Conservation (phyloP, 331 rosid genomes). For the Quercus lobata region DNA sequence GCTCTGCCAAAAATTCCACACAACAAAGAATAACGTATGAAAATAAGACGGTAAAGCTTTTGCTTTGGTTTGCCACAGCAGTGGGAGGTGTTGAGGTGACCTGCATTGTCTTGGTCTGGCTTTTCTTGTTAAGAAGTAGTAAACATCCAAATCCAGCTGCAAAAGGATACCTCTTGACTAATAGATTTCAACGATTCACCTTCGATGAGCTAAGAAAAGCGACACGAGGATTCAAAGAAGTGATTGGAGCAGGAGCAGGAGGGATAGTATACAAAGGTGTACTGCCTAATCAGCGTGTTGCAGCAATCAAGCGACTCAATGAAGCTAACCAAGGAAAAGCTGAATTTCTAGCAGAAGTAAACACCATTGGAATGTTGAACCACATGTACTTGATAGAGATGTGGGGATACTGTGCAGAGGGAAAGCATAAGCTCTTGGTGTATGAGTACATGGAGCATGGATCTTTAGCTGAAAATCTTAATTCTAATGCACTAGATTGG, state of each 20-base stretch:
- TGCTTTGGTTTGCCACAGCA: slow-evolving; percentile 45
- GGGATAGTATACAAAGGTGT: slow-evolving; percentile 60
- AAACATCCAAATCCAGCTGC: slow-evolving; percentile 1
- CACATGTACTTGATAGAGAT: slow-evolving; percentile 72
- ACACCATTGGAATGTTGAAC: slow-evolving; percentile 60
- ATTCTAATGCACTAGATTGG: slow-evolving; percentile 42
- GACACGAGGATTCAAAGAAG: slow-evolving; percentile 42
- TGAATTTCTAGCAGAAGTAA: slow-evolving; percentile 56
- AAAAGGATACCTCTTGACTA: slow-evolving; percentile 28
- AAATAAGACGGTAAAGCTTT: slow-evolving; percentile 20
- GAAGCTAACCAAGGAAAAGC: slow-evolving; percentile 56
- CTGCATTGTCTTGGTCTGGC: slow-evolving; percentile 36
- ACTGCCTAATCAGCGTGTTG: slow-evolving; percentile 38
- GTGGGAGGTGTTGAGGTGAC: slow-evolving; percentile 43
- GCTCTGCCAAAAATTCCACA: slow-evolving; percentile 14
- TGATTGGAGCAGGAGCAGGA: slow-evolving; percentile 59
- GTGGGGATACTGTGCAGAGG: slow-evolving; percentile 73
- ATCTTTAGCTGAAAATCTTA: slow-evolving; percentile 42
- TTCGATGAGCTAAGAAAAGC: slow-evolving; percentile 50
- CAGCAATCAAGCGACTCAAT: slow-evolving; percentile 45
- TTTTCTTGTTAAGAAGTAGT: slow-evolving; percentile 32
- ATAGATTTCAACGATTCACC: slow-evolving; percentile 48
- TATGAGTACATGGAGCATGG: slow-evolving; percentile 67
- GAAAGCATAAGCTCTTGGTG: slow-evolving; percentile 57
- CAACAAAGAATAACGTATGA: slow-evolving; percentile 25